A percentile compares a stretch with the other conserved stretches of the same genome.
Evolutionary conservation across 1,284 basidiomycete species (phyloP).

Genomic region (Puccinia horiana): DNA sequence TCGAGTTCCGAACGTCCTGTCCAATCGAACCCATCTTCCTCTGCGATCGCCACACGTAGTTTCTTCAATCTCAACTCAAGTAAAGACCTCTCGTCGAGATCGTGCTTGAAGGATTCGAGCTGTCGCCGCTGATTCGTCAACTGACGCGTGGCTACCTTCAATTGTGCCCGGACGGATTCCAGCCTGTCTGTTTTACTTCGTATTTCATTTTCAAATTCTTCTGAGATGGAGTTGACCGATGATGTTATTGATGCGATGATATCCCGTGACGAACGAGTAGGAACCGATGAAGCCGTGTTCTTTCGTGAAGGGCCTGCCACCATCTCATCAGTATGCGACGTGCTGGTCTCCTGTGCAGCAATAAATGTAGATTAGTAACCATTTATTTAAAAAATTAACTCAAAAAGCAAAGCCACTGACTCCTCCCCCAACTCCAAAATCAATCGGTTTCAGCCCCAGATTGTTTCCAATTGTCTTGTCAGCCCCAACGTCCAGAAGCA

Average conservation of each 20-base stretch:
- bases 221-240: slow-evolving; percentile 75
- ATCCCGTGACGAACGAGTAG: slow-evolving; percentile 68
- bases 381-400: not conserved
- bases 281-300: not conserved
- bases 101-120: slow-evolving; percentile 71
- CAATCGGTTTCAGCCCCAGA: slow-evolving; percentile 83
- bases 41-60: slow-evolving; percentile 72
- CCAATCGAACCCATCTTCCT: slow-evolving; percentile 82
- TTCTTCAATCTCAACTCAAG: slow-evolving; percentile 75
- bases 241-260: slow-evolving; percentile 70
- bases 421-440: slow-evolving; percentile 89
- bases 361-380: slow-evolving; percentile 49
- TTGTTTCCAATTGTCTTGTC: slow-evolving; percentile 90
- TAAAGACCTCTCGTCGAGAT: slow-evolving; percentile 74
- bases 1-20: slow-evolving; percentile 74
- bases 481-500: slow-evolving; percentile 87
- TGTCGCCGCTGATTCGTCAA: slow-evolving; percentile 84
- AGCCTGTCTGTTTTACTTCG: slow-evolving; percentile 82
- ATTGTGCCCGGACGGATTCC: slow-evolving; percentile 78
- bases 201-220: slow-evolving; percentile 80
- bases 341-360: slow-evolving; percentile 52
- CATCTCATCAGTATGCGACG: slow-evolving; percentile 39
- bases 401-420: slow-evolving; percentile 60
- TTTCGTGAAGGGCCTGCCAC: slow-evolving; percentile 59
- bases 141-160: slow-evolving; percentile 83